These are phyloP conservation scores for Aspergillus biplanus DNA, from an alignment of 495 filamentous ascomycete genomes.

Conservation along the genomic window DNA sequence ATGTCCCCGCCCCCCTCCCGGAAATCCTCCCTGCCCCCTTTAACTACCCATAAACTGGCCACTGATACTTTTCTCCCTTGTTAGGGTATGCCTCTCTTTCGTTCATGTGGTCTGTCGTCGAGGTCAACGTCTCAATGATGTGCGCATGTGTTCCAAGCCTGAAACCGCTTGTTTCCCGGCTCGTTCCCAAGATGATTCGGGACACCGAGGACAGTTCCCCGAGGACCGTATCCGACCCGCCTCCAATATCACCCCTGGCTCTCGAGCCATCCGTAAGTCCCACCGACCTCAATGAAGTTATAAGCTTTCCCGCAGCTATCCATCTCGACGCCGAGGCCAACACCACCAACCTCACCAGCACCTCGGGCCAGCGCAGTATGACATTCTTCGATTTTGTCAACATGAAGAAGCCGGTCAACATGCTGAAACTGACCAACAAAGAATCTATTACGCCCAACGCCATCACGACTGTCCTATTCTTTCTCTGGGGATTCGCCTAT, in stretches of 20 bases:
- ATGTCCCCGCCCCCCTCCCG: slow-evolving; percentile 15
- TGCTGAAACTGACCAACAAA: slow-evolving; percentile 64
- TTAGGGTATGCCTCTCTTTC: slow-evolving; percentile 77
- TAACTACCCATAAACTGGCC: neutral
- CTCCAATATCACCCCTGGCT: slow-evolving; percentile 19
- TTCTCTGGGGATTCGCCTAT: slow-evolving; percentile 87
- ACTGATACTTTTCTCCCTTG: neutral
- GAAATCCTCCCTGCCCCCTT: neutral
- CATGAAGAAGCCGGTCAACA: slow-evolving; percentile 74
- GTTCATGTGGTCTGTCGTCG: slow-evolving; percentile 91
- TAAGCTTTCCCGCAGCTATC: slow-evolving; percentile 31
- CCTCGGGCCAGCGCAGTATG: slow-evolving; percentile 39
- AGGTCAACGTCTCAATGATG: slow-evolving; percentile 87
- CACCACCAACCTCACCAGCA: slow-evolving; percentile 34
- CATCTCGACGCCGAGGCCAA: slow-evolving; percentile 36
- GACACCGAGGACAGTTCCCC: slow-evolving; percentile 45
- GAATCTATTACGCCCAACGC: slow-evolving; percentile 60
- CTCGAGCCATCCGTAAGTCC: slow-evolving; percentile 1
- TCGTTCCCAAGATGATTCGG: slow-evolving; percentile 73
- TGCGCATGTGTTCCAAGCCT: slow-evolving; percentile 87
- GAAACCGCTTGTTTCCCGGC: slow-evolving; percentile 78
- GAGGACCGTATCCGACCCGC: slow-evolving; percentile 16
- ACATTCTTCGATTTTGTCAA: slow-evolving; percentile 84
- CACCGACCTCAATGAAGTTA: slow-evolving; percentile 31
- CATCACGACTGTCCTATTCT: slow-evolving; percentile 76